A percentile compares a stretch with the other conserved stretches of the same genome.
Evolutionary conservation across 2,329 filamentous ascomycete species (phyloP).

Genomic region (Colletotrichum agaves): DNA sequence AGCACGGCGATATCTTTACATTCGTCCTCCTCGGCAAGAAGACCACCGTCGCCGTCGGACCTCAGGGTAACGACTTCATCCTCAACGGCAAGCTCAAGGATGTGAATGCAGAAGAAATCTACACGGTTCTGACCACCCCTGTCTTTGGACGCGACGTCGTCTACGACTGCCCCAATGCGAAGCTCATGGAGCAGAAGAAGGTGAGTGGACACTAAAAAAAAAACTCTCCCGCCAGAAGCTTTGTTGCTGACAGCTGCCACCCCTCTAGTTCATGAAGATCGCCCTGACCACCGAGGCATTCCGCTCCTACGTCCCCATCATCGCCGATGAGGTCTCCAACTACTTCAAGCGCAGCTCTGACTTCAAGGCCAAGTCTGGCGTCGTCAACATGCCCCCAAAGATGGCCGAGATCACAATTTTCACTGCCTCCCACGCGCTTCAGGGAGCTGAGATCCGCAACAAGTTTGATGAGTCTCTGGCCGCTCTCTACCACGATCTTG

Average conservation of each 20-base stretch:
- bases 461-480: slow-evolving; percentile 85
- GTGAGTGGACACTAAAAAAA: slow-evolving; percentile 61
- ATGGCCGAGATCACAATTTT: slow-evolving; percentile 92
- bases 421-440: slow-evolving; percentile 85
- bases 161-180: slow-evolving; percentile 90
- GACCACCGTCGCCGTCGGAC: slow-evolving; percentile 86
- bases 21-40: slow-evolving; percentile 90
- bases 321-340: slow-evolving; percentile 77
- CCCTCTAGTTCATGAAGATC: slow-evolving; percentile 78
- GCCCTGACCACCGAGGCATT: slow-evolving; percentile 81
- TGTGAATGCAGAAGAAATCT: slow-evolving; percentile 91
- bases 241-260: slow-evolving; percentile 35
- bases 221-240: slow-evolving; percentile 1
- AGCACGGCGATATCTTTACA: slow-evolving; percentile 92
- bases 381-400: slow-evolving; percentile 76
- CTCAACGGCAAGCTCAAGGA: slow-evolving; percentile 91
- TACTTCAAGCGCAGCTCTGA: slow-evolving; percentile 75
- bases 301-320: slow-evolving; percentile 80
- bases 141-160: slow-evolving; percentile 88
- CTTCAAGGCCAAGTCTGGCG: slow-evolving; percentile 76
- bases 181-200: slow-evolving; percentile 97
- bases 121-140: slow-evolving; percentile 77
- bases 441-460: slow-evolving; percentile 84
- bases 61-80: slow-evolving; percentile 89
- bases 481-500: slow-evolving; percentile 85